Conservation (phyloP, 139 green algal genomes). For the Ettlia oleoabundans region DNA sequence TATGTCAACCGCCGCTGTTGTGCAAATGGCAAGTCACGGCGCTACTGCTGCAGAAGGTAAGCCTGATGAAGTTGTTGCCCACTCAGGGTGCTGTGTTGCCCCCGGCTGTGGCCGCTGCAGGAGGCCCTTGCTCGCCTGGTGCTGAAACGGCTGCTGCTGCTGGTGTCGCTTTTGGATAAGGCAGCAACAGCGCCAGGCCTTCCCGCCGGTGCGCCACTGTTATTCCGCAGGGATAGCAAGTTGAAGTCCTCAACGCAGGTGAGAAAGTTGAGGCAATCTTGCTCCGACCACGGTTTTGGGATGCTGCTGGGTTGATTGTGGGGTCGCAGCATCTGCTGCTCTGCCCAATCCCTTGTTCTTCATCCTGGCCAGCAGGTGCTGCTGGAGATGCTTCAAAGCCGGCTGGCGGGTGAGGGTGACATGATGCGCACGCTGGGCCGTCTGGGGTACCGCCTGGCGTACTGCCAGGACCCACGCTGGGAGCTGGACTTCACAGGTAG, state of each 20-base stretch:
- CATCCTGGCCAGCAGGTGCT: conserved; percentile 67
- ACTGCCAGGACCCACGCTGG: conserved; percentile 67
- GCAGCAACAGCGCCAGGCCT: conserved; percentile 22
- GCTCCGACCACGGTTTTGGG: no score
- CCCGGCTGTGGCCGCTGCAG: conserved; percentile 50
- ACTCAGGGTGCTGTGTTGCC: no score
- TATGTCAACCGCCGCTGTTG: no score
- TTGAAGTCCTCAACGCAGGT: conserved; percentile 76
- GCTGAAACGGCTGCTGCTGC: conserved; percentile 80
- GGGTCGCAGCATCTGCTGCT: neutral
- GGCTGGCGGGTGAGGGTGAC: conserved; percentile 79
- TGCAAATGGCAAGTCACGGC: neutral
- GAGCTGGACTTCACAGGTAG: conserved; percentile 72
- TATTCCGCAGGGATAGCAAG: conserved; percentile 56
- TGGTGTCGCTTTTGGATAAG: conserved; percentile 82
- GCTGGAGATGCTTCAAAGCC: conserved; percentile 58
- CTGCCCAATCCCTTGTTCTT: neutral
- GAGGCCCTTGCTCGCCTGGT: conserved; percentile 58
- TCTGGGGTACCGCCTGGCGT: conserved; percentile 68
- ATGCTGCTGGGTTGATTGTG: neutral
- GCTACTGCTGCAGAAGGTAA: no score
- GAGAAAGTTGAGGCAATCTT: no score
- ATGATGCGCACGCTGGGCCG: conserved; percentile 72
- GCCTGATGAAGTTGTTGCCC: no score
- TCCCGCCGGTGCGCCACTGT: conserved; percentile 51